A percentile compares a stretch with the other conserved stretches of the same genome.
phyloP scores from a whole-genome alignment of 768 basidiomycete species.

The Lactifluus piperatus region DNA sequence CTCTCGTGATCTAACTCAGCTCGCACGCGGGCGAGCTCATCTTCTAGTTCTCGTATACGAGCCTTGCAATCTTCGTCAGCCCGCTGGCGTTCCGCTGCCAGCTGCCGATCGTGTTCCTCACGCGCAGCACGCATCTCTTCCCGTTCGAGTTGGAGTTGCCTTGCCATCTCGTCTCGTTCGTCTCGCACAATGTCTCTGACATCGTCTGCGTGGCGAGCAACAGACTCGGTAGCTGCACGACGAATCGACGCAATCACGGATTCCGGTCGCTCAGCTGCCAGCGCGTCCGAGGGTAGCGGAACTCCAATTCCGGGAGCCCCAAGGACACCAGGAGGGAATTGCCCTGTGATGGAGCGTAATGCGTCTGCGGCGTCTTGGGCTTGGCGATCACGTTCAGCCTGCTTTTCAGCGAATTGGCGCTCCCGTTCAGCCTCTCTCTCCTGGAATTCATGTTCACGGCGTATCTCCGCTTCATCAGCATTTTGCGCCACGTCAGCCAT shows the following conservation, averaged over 20 bases:
- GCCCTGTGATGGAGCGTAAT: conserved; percentile 28
- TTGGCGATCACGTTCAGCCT: conserved; percentile 54
- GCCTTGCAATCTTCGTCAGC: conserved; percentile 43
- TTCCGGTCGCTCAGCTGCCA: conserved; percentile 23
- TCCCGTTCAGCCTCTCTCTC: conserved; percentile 58
- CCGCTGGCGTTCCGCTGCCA: conserved; percentile 9
- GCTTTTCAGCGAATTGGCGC: conserved; percentile 43
- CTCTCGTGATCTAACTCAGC: conserved; percentile 58
- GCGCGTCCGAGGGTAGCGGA: conserved; percentile 10
- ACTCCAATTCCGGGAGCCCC: not conserved
- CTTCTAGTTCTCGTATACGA: conserved; percentile 52
- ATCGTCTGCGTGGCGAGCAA: conserved; percentile 46
- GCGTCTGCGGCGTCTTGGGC: conserved; percentile 40
- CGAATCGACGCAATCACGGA: conserved; percentile 33
- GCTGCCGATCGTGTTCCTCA: conserved; percentile 14
- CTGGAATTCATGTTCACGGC: conserved; percentile 56
- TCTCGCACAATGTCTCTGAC: conserved; percentile 36
- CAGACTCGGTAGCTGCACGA: conserved; percentile 43
- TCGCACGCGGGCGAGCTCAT: conserved; percentile 48
- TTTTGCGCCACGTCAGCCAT: conserved; percentile 40
- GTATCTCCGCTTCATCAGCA: conserved; percentile 51
- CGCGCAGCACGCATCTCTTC: conserved; percentile 19
- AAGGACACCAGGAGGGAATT: not conserved
- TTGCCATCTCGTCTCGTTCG: conserved; percentile 20
- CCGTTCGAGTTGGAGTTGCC: conserved; percentile 13